A percentile compares a stretch with the other conserved stretches of the same genome.
Conservation (phyloP, 495 filamentous ascomycete genomes). For the Xylaria palmicola region DNA sequence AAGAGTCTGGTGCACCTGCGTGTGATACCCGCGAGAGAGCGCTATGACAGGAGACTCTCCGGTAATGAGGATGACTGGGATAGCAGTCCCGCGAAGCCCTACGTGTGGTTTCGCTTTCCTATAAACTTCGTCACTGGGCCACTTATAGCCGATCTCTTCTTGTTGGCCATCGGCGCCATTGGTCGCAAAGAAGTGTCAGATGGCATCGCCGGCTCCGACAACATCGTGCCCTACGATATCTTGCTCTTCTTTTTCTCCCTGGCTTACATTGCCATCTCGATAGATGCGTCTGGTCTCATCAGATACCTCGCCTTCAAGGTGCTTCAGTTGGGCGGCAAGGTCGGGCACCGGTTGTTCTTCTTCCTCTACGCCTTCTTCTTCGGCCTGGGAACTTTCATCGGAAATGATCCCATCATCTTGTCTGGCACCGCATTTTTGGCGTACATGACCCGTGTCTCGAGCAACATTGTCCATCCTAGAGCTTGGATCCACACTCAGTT, state of each 20-base stretch:
- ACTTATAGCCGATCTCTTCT: conserved; percentile 62
- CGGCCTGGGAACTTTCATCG: conserved; percentile 61
- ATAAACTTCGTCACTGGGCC: conserved; percentile 67
- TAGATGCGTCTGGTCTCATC: conserved; percentile 68
- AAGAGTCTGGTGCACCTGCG: conserved; percentile 45
- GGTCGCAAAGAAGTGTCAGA: conserved; percentile 59
- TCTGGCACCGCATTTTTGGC: conserved; percentile 68
- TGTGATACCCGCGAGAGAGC: conserved; percentile 47
- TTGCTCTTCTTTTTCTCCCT: conserved; percentile 68
- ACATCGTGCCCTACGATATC: conserved; percentile 63
- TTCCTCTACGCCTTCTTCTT: conserved; percentile 71
- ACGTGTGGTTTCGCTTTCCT: conserved; percentile 52
- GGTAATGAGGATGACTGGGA: conserved; percentile 15
- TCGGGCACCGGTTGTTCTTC: conserved; percentile 62
- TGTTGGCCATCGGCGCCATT: conserved; percentile 63
- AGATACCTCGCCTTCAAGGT: conserved; percentile 65
- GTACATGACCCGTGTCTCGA: conserved; percentile 69
- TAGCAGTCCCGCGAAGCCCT: conserved; percentile 25
- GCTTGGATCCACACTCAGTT: conserved; percentile 72
- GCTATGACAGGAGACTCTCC: conserved; percentile 9
- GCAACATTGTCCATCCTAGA: conserved; percentile 63
- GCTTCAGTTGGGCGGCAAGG: conserved; percentile 59
- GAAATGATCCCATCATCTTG: conserved; percentile 69
- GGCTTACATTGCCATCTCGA: conserved; percentile 73
- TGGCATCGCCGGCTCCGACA: conserved; percentile 59